A percentile compares a stretch with the other conserved stretches of the same genome.
phyloP scores from a whole-genome alignment of 108 stramenopile genomes.

The Nannochloropsis oceanica region DNA sequence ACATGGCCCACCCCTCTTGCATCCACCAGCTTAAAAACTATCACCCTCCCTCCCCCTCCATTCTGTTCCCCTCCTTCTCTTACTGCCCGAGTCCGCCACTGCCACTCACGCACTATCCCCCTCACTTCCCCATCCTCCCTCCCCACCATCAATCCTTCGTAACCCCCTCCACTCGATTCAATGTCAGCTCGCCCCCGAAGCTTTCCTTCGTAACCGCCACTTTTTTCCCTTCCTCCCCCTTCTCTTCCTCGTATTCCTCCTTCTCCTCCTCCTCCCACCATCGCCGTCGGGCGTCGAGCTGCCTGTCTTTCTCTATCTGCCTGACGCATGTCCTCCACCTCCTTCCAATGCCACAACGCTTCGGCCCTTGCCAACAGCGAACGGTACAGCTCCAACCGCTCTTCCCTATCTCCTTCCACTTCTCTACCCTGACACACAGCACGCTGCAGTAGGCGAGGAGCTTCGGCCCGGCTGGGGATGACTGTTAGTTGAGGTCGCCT shows the following conservation, averaged over 20 bases:
- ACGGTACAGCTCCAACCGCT: neutral
- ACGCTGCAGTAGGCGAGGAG: neutral
- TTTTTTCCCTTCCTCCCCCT: neutral
- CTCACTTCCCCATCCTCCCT: neutral
- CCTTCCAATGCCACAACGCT: neutral
- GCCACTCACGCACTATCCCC: neutral
- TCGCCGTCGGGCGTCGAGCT: too few species aligned
- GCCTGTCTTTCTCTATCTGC: too few species aligned
- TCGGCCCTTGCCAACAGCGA: neutral
- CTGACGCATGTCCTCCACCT: neutral
- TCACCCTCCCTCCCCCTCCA: neutral
- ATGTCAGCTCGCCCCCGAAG: too few species aligned
- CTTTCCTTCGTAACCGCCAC: neutral
- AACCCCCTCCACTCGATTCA: too few species aligned
- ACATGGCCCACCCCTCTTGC: neutral
- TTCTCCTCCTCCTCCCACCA: neutral
- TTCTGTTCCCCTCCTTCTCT: neutral
- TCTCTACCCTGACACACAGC: neutral
- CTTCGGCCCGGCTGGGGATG: neutral
- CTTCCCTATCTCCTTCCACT: neutral
- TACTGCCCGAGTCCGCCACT: neutral
- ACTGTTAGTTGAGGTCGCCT: neutral
- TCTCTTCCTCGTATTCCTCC: neutral
- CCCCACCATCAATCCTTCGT: neutral
- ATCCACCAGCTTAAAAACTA: neutral